A percentile compares a stretch with the other conserved stretches of the same genome.
Conservation (phyloP, 1,139 yeast genomes). For the Lodderomyces elongisporus region DNA sequence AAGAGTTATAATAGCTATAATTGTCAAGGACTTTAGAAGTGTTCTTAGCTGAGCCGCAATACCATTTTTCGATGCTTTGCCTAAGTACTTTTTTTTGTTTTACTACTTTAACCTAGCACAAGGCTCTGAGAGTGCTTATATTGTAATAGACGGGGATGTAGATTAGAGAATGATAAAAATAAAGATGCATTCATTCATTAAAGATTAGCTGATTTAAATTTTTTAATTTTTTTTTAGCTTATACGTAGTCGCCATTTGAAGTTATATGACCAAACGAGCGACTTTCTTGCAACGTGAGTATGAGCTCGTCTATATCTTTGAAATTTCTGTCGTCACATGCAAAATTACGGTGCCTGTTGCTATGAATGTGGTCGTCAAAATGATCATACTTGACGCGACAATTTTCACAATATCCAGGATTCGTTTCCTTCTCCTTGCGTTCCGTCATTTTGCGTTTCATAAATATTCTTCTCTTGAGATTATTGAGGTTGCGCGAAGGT, state of each 20-base stretch:
- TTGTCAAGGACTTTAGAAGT: too few relatives aligned
- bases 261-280: slow-evolving; percentile 38
- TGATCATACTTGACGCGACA: slow-evolving; percentile 82
- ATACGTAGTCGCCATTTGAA: slow-evolving; percentile 39
- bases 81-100: too few relatives aligned
- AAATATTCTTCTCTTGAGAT: slow-evolving; percentile 50
- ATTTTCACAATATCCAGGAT: slow-evolving; percentile 86
- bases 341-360: slow-evolving; percentile 73
- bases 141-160: too few relatives aligned
- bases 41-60: too few relatives aligned
- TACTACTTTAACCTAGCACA: too few relatives aligned
- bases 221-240: not conserved
- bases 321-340: slow-evolving; percentile 74
- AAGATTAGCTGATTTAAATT: too few relatives aligned
- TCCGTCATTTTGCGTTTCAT: slow-evolving; percentile 35
- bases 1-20: too few relatives aligned
- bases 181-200: too few relatives aligned
- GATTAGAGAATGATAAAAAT: too few relatives aligned
- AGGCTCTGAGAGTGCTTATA: too few relatives aligned
- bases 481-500: slow-evolving; percentile 60
- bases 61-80: too few relatives aligned
- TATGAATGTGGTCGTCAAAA: slow-evolving; percentile 68
- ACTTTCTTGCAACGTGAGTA: slow-evolving; percentile 42
- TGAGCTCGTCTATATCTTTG: slow-evolving; percentile 68
- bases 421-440: slow-evolving; percentile 47